A percentile compares a stretch with the other conserved stretches of the same genome.
Conservation (phyloP, 2,329 filamentous ascomycete species). For the Aspergillus viridinutans region DNA sequence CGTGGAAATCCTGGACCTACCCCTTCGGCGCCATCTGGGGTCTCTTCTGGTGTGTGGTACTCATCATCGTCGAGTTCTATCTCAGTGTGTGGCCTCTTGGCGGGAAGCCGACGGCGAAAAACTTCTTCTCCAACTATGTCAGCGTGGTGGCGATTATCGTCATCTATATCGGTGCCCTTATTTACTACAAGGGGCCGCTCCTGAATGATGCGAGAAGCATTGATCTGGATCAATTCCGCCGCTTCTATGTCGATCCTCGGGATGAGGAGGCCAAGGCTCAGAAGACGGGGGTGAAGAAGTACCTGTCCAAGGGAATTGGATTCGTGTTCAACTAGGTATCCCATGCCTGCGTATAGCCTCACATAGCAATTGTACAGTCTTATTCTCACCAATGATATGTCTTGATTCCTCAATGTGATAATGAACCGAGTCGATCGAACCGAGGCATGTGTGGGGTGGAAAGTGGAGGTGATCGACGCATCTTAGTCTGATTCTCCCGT, state of each 20-base stretch:
- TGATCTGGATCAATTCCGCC: constrained; percentile 28
- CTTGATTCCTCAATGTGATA: not conserved
- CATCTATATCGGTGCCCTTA: constrained; percentile 39
- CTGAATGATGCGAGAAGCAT: constrained; percentile 32
- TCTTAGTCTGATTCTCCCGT: not conserved
- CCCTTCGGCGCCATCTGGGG: constrained; percentile 45
- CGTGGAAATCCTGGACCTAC: constrained; percentile 45
- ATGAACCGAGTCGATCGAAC: not conserved
- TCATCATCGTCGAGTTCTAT: constrained; percentile 48
- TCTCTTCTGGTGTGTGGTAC: constrained; percentile 41
- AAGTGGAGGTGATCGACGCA: not conserved
- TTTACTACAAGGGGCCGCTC: constrained; percentile 37
- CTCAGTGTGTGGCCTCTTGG: constrained; percentile 45
- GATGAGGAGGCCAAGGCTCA: constrained; percentile 12
- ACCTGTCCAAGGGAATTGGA: constrained; percentile 4
- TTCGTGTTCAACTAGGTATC: constrained; percentile 4
- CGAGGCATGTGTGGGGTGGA: not conserved
- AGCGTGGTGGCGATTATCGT: constrained; percentile 42
- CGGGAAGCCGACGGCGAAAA: constrained; percentile 28
- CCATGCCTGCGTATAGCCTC: too few relatives aligned
- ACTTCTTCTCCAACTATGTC: constrained; percentile 48
- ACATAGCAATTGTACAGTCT: not conserved
- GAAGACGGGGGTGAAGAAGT: constrained; percentile 2
- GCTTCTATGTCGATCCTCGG: constrained; percentile 9
- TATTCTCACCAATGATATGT: not conserved